Evolutionary conservation across 2,329 filamentous ascomycete genomes (phyloP), one percentile per base, ranked within the genome.

Genomic region (Microcyclospora tardicrescens): DNA sequence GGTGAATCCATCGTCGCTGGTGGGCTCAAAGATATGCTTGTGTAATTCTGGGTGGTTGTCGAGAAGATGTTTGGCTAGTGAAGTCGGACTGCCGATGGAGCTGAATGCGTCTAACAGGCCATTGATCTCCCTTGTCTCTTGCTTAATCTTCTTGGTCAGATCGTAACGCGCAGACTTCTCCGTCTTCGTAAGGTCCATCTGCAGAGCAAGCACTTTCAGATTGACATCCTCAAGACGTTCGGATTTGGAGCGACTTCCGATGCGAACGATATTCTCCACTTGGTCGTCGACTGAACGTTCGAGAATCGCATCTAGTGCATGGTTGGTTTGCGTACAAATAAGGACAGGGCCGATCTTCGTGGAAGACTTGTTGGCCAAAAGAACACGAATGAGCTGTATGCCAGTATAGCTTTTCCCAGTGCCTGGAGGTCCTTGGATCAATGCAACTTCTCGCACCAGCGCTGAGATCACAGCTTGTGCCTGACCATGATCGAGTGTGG

Each of bases 361-460:
- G 13, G 44, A 50, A 0, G 43, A 33, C 24, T 56, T 61, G 39
- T 59, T 56, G 62, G 67, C 10, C 62, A 79, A 50, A 5, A 79
- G 51, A 0, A 68, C 63, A 42, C 71, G 69, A 42, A 80, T 68
- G n/a, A 82, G 53, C 33, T 69, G 64, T 2, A 75, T 65, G 2
- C 77, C 78, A 0, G 70, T 65, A 45, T 70, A 81, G 3, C 66
- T 72, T 51, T 84, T 84, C 0, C 80, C 79, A 0, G 79, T 84
- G 0, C 80, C 79, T 0, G 79, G 79, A 0, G 79, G 79, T 0
- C 80, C 80, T 59, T 84, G 78, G 10, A 82, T 78, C 4, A 82
- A 61, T 1, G 74, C 69, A 8, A 81, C 55, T 28, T 66, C 65
- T 1, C 67, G 63, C 0, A 61, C 64, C 0, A 83, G 56, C 2